Evolutionary conservation across 139 green algal species (phyloP).

Genomic region (Asterochloris sp.): DNA sequence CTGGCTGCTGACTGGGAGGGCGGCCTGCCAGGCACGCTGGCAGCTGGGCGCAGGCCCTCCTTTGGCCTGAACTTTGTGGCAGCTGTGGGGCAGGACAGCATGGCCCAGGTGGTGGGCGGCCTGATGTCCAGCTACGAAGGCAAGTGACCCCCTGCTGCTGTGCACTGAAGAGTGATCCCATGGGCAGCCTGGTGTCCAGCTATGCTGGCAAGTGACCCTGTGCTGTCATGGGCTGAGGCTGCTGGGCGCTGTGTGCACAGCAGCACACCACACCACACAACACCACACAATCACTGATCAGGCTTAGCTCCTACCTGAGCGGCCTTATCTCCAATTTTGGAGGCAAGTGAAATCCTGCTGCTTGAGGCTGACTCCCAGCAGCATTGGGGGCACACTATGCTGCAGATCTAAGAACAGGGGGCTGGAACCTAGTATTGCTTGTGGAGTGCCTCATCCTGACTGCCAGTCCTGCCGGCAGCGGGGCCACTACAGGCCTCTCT

Average conservation of each 20-base stretch:
- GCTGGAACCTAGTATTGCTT: too few species aligned
- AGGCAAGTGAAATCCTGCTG: too few species aligned
- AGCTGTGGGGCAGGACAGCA: conserved; percentile 18
- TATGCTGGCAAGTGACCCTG: neutral
- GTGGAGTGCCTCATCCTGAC: too few species aligned
- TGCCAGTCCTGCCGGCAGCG: too few species aligned
- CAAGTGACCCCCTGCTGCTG: neutral
- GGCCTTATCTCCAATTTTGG: too few species aligned
- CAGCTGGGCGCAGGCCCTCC: conserved; percentile 37
- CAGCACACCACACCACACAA: neutral
- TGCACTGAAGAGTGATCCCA: too few species aligned
- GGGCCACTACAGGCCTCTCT: too few species aligned
- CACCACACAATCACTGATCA: too few species aligned
- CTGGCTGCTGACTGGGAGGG: conserved; percentile 30
- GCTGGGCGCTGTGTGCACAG: neutral
- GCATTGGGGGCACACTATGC: too few species aligned
- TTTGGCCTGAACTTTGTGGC: conserved; percentile 56
- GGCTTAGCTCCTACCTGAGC: too few species aligned
- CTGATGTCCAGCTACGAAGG: neutral
- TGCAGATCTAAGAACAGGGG: too few species aligned
- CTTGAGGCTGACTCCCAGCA: too few species aligned
- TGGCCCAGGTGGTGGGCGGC: conserved; percentile 26
- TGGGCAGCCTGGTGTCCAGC: neutral
- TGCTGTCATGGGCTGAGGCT: neutral
- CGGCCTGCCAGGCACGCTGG: conserved; percentile 41